These are phyloP conservation scores for Vicia sativa DNA, from an alignment of 306 rosid species.

Conservation along the genomic window DNA sequence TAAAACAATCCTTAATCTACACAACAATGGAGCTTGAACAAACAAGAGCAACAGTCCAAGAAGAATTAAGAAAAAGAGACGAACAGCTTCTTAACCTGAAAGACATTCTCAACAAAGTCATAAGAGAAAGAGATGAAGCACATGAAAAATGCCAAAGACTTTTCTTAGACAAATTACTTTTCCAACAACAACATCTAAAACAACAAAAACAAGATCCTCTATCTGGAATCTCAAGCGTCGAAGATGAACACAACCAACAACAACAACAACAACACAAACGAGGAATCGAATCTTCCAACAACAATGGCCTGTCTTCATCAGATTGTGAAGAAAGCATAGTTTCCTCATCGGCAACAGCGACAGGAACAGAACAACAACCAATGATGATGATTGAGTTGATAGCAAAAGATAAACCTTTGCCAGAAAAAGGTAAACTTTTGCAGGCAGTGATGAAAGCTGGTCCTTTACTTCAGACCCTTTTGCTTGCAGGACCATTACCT, in stretches of 20 bases:
- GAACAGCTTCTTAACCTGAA: constrained; percentile 65
- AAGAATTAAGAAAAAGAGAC: constrained; percentile 79
- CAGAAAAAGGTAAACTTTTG: constrained; percentile 94
- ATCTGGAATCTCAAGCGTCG: constrained; percentile 91
- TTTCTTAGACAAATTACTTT: constrained; percentile 58
- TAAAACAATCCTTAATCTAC: constrained; percentile 64
- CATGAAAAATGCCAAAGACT: constrained; percentile 71
- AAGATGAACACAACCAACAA: constrained; percentile 82
- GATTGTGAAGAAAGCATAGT: constrained; percentile 99
- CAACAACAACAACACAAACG: constrained; percentile 81
- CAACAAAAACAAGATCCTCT: constrained; percentile 56
- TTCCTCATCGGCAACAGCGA: constrained; percentile 60
- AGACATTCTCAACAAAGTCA: constrained; percentile 61
- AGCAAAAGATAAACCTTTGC: constrained; percentile 67
- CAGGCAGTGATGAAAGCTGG: constrained; percentile 99
- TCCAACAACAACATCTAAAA: constrained; percentile 35
- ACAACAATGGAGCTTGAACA: constrained; percentile 84
- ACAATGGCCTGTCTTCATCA: constrained; percentile 79
- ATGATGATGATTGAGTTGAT: constrained; percentile 52
- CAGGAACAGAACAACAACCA: constrained; percentile 37
- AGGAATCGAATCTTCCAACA: constrained; percentile 62
- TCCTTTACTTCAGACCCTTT: constrained; percentile 85
- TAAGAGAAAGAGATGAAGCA: constrained; percentile 82
- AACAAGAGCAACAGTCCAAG: constrained; percentile 67
- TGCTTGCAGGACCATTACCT: constrained; percentile 95